phyloP scores from a whole-genome alignment of 352 stramenopile genomes.

The Phytopythium boreale region DNA sequence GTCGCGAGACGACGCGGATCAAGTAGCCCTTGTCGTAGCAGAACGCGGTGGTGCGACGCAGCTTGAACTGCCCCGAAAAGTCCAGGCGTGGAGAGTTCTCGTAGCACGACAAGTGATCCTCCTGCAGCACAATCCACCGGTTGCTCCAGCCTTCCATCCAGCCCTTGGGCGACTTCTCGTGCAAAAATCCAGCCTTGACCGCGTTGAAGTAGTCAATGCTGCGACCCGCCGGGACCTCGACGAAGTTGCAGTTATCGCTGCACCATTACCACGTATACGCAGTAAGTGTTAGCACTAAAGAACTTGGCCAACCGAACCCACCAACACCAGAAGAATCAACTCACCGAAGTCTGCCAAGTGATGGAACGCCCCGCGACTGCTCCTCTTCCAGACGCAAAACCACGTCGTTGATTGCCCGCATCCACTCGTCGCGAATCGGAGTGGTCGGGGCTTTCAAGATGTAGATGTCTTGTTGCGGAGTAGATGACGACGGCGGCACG shows the following conservation, averaged over 20 bases:
- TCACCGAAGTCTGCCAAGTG: not conserved
- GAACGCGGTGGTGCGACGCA: conserved; percentile 63
- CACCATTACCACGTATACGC: conserved; percentile 10
- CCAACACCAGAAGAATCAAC: not conserved
- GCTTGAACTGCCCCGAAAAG: conserved; percentile 67
- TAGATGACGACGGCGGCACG: conserved; percentile 15
- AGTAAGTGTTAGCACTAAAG: not conserved
- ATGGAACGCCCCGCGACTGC: not conserved
- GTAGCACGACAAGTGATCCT: conserved; percentile 71
- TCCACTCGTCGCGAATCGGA: conserved; percentile 64
- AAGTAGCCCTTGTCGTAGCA: conserved; percentile 74
- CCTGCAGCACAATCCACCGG: conserved; percentile 80
- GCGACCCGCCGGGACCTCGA: conserved; percentile 53
- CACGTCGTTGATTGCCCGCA: conserved; percentile 52
- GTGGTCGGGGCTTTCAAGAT: conserved; percentile 67
- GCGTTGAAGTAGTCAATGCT: conserved; percentile 82
- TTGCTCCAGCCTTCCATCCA: conserved; percentile 86
- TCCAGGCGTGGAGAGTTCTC: conserved; percentile 77
- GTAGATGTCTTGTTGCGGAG: conserved; percentile 29
- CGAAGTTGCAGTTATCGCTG: conserved; percentile 33
- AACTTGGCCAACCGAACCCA: no score
- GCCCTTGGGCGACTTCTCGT: conserved; percentile 69
- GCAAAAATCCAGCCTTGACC: conserved; percentile 63
- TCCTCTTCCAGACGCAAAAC: conserved; percentile 16
- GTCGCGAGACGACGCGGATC: conserved; percentile 69